Evolutionary conservation across 2,329 filamentous ascomycete genomes (phyloP), one percentile per base, ranked within the genome.

Genomic region (Pyricularia pennisetigena): DNA sequence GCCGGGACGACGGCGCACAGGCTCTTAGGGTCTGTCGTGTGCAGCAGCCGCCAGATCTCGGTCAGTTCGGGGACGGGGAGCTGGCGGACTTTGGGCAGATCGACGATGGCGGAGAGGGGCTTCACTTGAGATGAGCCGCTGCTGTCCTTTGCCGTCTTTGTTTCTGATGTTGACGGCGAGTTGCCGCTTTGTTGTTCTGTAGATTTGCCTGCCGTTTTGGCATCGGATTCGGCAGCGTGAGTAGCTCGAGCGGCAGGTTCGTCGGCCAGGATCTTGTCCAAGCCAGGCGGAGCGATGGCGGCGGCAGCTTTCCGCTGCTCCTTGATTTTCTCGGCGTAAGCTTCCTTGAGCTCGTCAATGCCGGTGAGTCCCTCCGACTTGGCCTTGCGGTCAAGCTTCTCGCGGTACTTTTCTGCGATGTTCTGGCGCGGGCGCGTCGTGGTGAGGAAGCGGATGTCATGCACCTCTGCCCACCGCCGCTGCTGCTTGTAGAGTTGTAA

Each of bases 401-500:
- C 86, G 73, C 87, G 87, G 82, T 99, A 99, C 79, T 92, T 96
- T 71, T 97, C 93, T 71, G 92, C 77, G 57, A 97, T 82, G 73
- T 85, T 85, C 28, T 16, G 70, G 12, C 29, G 69, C 64, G 89
- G 84, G 69, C 87, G 82, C 69, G 86, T 91, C 20, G 93, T 95
- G 70, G 90, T 90, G 64, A 97, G 86, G 82, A 94, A 97, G 71
- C 94, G 92, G 65, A 97, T 89, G 78, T 97, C 92, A 78, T 96
- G 92, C 32, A 97, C 93, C 74, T 92, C 92, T 1, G 94, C 94
- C 90, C 92, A 96, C 12, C 57, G 57, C 68, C 90, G 87, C 78
- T 97, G 94, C 72, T 81, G 67, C 32, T 30, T 30, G 41, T 9
- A n/a, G n/a, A 61, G 57, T 6, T 57, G 41, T 23, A 20, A 41